These are phyloP conservation scores for Marvania coccoides DNA, from an alignment of 139 green algal species.

Conservation along the genomic window DNA sequence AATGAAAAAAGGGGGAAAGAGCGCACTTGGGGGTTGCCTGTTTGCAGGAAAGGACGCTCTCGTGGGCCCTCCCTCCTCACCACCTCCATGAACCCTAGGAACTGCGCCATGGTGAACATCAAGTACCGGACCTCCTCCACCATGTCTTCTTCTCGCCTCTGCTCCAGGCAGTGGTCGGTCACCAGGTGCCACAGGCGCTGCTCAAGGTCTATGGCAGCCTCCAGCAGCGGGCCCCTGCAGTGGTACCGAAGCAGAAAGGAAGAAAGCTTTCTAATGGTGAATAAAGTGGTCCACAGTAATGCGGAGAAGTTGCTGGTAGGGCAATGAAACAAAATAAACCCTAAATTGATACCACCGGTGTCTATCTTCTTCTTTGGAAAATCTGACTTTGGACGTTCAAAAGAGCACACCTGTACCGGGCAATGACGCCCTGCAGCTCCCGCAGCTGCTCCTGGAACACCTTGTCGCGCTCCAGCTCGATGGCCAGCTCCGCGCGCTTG, in stretches of 20 bases:
- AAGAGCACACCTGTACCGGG: too few species aligned
- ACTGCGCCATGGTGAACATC: conserved; percentile 51
- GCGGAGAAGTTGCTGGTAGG: too few species aligned
- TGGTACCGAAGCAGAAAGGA: too few species aligned
- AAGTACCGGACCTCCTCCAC: conserved; percentile 48
- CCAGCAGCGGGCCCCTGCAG: conserved; percentile 59
- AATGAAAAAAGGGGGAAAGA: too few species aligned
- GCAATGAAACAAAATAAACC: too few species aligned
- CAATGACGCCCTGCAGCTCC: conserved; percentile 24
- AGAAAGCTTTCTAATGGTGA: too few species aligned
- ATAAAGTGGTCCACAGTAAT: too few species aligned
- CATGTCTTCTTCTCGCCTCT: conserved; percentile 3
- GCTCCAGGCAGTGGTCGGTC: conserved; percentile 26
- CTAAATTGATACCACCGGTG: too few species aligned
- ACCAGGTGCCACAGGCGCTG: conserved; percentile 54
- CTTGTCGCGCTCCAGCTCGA: conserved; percentile 31
- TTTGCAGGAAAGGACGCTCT: conserved; percentile 49
- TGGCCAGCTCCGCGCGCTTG: conserved; percentile 35
- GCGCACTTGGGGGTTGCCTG: conserved; percentile 20
- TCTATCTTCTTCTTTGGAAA: background rate
- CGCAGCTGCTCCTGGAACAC: conserved; percentile 3
- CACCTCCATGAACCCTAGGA: conserved; percentile 65
- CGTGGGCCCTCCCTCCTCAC: conserved; percentile 54
- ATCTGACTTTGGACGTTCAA: background rate
- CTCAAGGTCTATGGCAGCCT: conserved; percentile 60